Evolutionary conservation across 192 early-diverging fungal species (phyloP).

Genomic region (Entophlyctis helioformis): DNA sequence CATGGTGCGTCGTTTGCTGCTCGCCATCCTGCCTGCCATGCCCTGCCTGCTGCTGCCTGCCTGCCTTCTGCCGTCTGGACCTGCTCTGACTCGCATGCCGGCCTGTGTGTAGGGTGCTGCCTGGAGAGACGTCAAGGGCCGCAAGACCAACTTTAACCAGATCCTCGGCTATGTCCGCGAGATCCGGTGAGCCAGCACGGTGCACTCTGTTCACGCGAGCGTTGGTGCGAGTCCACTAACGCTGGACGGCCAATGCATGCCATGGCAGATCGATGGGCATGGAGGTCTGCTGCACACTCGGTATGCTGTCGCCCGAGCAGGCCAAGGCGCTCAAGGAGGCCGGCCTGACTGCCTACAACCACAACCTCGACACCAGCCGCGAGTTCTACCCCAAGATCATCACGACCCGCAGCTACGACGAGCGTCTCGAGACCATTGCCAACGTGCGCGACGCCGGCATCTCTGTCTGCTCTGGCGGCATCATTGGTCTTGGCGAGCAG

Average conservation of each 20-base stretch:
- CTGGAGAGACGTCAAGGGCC: slow-evolving; percentile 67
- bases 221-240: too few relatives aligned
- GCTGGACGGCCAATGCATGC: too few relatives aligned
- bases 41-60: too few relatives aligned
- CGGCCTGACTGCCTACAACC: slow-evolving; percentile 77
- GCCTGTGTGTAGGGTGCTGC: slow-evolving; percentile 44
- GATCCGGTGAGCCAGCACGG: slow-evolving; percentile 42
- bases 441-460: slow-evolving; percentile 67
- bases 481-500: slow-evolving; percentile 70
- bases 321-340: slow-evolving; percentile 67
- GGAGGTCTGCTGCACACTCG: slow-evolving; percentile 80
- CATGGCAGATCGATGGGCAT: too few relatives aligned
- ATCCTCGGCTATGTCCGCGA: slow-evolving; percentile 62
- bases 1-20: slow-evolving; percentile 28
- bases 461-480: slow-evolving; percentile 72
- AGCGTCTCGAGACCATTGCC: slow-evolving; percentile 60
- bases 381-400: slow-evolving; percentile 73
- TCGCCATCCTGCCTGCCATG: not conserved
- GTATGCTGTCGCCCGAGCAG: slow-evolving; percentile 65
- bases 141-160: slow-evolving; percentile 73
- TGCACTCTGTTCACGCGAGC: not conserved
- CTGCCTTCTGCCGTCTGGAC: too few relatives aligned
- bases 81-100: too few relatives aligned
- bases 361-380: slow-evolving; percentile 72
- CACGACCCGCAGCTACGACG: slow-evolving; percentile 69